Evolutionary conservation across 169 alveolate genomes (phyloP), one percentile per base, ranked within the genome.

Genomic region (Babesia divergens): DNA sequence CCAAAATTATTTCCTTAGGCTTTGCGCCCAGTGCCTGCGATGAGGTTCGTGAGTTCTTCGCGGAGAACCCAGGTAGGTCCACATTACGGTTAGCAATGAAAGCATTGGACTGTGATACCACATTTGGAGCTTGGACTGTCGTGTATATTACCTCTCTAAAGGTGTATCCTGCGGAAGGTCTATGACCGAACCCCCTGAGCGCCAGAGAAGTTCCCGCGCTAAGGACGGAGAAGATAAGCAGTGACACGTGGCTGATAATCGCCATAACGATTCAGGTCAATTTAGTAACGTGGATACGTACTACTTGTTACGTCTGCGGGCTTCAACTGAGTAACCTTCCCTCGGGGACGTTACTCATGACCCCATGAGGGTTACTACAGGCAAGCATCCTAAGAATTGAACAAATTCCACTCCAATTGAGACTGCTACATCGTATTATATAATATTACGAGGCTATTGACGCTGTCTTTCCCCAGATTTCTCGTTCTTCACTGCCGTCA

Each of bases 1-100:
- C 83, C 47, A 90, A 64, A 18, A 89, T 84, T 49, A 90, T 86
- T 49, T 84, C 87, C 87, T 90, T 90, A 14, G 86, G 77, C 67
- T 77, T 77, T 24, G 86, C 74, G 6, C 22, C 31, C 6, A 72
- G 69, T 35, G 70, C 14, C 14, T 14, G 40, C 6, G 37, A 34
- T 34, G 59, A 28, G 6, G 16, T 35, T 14, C 50, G 40, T 6
- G 60, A 18, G 42, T 62, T 42, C 13, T 44, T 20, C 16, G 55
- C 18, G 6, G 53, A 0, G 37, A 40, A 37, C 5, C 38, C 0
- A 18, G 26, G 18, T 14, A 37, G 24, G 20, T 24, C 46, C n/a
- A 40, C n/a, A n/a, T 14, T 62, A 16, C 13, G 37, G 26, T 16
- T 24, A 9, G 22, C 56, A 35, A 62, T 20, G 24, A 62, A 62